Base-by-base conservation (phyloP, 1,139 yeast species). In the Wickerhamomyces sp. region DNA sequence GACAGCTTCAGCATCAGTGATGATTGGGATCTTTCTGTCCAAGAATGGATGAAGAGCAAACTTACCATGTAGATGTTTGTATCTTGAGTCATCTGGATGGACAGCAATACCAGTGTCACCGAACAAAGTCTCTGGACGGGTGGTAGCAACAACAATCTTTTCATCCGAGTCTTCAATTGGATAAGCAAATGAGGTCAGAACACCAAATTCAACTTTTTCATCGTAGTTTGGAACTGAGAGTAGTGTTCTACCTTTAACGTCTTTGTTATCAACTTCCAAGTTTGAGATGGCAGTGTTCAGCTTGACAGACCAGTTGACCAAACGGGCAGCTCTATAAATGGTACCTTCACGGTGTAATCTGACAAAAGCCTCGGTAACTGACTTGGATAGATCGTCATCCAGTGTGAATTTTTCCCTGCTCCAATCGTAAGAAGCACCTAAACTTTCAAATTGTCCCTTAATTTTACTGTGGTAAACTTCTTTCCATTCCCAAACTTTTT, bases 401-500 rank as follows among this genome's bases (percentile, higher is more conserved):
- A 93, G 73, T 37, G 99, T 91, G 72, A 93, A 93, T 15, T 90
- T 95, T 71, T 93, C 99, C 63, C 93, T 83, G 40, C 76, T 66
- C 98, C 98, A 94, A 67, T 91, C 98, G 61, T 91, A 93, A 23
- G 98, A 93, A 36, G 98, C 97, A 67, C 99, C 99, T 62, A 93
- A 76, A 53, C 80, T 80, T 68, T 82, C 76, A 62, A 93, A 79
- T 71, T 93, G 99, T 54, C 75, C 68, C 72, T 87, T 87, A 66
- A 93, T 93, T 58, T 87, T 84, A 50, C 67, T 68, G 61, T 93
- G 98, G 72, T 93, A 94, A 52, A 85, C 91, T 54, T 90, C 95
- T 68, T 94, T 93, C 99, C 99, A 94, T 60, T 89, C 96, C 98
- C 98, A 91, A 37, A 93, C 97, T 63, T 86, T 84, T 41, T 77